A percentile compares a stretch with the other conserved stretches of the same genome.
These are phyloP conservation scores for Globisporangium okanoganense DNA, from an alignment of 352 stramenopile species.

Conservation along the genomic window DNA sequence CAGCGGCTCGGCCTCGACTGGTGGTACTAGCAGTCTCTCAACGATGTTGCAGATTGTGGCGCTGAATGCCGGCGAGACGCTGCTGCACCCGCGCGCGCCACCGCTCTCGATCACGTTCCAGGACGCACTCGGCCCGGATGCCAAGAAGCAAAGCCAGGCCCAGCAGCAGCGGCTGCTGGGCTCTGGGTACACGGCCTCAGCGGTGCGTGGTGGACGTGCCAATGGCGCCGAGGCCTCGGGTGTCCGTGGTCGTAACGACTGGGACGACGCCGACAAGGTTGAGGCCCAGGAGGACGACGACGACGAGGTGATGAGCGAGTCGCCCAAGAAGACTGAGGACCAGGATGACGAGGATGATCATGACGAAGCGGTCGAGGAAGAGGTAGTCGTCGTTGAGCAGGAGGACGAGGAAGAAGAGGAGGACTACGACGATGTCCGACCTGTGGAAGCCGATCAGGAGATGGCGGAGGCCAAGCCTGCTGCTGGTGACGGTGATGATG, in stretches of 20 bases:
- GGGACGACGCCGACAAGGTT: constrained; percentile 24
- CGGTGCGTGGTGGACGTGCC: neutral
- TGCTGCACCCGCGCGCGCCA: constrained; percentile 69
- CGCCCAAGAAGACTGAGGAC: constrained; percentile 18
- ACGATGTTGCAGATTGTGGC: constrained; percentile 47
- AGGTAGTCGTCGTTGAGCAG: constrained; percentile 19
- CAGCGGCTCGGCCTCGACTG: constrained; percentile 24
- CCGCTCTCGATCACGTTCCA: constrained; percentile 61
- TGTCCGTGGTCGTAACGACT: constrained; percentile 35
- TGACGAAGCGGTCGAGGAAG: constrained; percentile 22
- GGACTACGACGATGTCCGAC: constrained; percentile 14
- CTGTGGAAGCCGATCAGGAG: neutral
- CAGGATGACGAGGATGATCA: constrained; percentile 21
- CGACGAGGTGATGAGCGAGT: constrained; percentile 6
- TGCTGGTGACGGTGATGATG: constrained; percentile 16
- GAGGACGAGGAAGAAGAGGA: constrained; percentile 24
- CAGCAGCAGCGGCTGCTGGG: constrained; percentile 6
- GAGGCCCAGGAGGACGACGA: constrained; percentile 5
- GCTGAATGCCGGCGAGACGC: constrained; percentile 56
- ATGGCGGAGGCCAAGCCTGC: neutral
- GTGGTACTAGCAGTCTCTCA: too few species aligned
- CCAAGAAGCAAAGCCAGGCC: constrained; percentile 4
- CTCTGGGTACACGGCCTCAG: neutral
- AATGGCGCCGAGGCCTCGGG: constrained; percentile 8
- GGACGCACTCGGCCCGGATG: constrained; percentile 20